A percentile compares a stretch with the other conserved stretches of the same genome.
Evolutionary conservation across 306 rosid genomes (phyloP).

Genomic region (Mucuna pruriens): DNA sequence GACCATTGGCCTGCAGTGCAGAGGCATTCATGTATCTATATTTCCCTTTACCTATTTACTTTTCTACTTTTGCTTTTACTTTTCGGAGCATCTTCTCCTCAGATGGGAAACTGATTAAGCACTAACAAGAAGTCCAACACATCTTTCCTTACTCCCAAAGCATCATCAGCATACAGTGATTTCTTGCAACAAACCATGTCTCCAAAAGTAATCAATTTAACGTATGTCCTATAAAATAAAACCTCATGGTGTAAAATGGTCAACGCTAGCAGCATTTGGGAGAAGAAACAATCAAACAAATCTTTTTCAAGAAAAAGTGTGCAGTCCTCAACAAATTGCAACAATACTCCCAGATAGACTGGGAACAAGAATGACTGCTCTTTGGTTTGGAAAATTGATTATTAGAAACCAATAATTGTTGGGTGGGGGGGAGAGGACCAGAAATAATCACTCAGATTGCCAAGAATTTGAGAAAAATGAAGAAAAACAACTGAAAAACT

Average conservation of each 20-base stretch:
- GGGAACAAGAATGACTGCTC: conserved; percentile 24
- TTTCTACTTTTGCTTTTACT: conserved; percentile 25
- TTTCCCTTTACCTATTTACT: not conserved
- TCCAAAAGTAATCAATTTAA: not conserved
- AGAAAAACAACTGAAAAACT: conserved; percentile 30
- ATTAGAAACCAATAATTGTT: conserved; percentile 19
- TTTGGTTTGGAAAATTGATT: conserved; percentile 26
- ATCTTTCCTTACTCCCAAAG: not conserved
- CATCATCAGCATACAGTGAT: not conserved
- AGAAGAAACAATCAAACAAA: not conserved
- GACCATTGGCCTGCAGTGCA: not conserved
- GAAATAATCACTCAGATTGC: conserved; percentile 32
- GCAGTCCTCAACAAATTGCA: conserved; percentile 5
- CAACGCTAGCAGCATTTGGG: not conserved
- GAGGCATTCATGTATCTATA: not conserved
- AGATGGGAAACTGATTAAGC: conserved; percentile 4
- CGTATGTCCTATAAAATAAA: not conserved
- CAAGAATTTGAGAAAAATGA: not conserved
- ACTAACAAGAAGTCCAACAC: not conserved
- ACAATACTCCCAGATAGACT: conserved; percentile 19
- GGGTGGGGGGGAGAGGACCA: too few species aligned
- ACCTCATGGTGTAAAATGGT: not conserved
- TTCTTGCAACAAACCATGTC: not conserved
- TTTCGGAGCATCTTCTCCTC: not conserved
- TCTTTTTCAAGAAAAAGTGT: not conserved